Evolutionary conservation across 192 early-diverging fungal species (phyloP), one percentile per base, ranked within the genome.

Genomic region (Coemansia sp.): DNA sequence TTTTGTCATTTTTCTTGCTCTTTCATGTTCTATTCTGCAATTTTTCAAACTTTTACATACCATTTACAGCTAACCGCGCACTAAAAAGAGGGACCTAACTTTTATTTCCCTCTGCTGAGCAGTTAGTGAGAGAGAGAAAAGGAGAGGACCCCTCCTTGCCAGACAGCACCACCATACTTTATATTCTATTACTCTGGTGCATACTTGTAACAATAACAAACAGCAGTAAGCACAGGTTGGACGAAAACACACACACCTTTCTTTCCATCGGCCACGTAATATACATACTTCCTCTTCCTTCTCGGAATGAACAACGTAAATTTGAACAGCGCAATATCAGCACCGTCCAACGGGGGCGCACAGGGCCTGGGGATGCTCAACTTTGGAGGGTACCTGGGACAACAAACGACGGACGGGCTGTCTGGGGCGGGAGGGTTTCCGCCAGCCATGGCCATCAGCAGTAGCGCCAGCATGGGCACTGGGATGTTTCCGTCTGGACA

Each of bases 381-480:
- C 70, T 62, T 65, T 66, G 45, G 61, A 4, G 52, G 61, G 68
- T 38, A 69, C 69, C 41, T 59, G 57, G n/a, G 20, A 70, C 85
- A 17, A n/a, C 52, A 28, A 13, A n/a, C n/a, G 6, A 17, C 29
- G 17, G 52, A 54, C 30, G 30, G 30, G 28, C 1, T 54, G 28
- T 28, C 28, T 14, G 28, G 28, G 28, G 30, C 29, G 7, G 13
- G 29, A 8, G 52, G 29, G 28, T 33, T 30, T 54, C 52, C 52
- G 11, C 23, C 47, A 28, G 6, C n/a, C 22, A 50, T 50, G 1
- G 25, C 47, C 23, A 50, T 50, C 23, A 50, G 22, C 47, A 50
- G 47, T 23, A 28, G 47, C 47, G 9, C 17, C 14, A 17, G 3
- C 13, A 13, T 17, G 17, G 38, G 38, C 38, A 17, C 22, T 1